Base-by-base conservation (phyloP, 306 rosid genomes). In the Ceratonia siliqua region DNA sequence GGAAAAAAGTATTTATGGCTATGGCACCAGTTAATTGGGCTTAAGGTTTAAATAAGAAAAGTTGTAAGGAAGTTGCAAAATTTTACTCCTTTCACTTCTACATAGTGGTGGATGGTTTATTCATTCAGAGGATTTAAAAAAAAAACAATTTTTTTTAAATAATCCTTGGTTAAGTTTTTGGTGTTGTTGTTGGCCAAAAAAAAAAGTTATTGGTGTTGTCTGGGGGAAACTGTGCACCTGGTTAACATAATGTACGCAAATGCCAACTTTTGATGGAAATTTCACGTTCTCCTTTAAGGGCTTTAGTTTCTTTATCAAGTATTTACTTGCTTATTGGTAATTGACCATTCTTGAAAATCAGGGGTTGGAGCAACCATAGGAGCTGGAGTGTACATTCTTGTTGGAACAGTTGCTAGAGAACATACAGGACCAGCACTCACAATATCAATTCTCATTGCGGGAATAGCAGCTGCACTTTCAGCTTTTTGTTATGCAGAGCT, bases 311-410 rank as follows among this genome's bases (percentile, higher is more conserved):
- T 17, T 49, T 71, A 22, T 55, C 8, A 38, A 53, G 49, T 35
- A 46, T 28, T 32, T 66, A 20, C 41, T 15, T 42, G 43, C 43
- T 28, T 5, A 7, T 57, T 35, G 62, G 9, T 74, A 33, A 64
- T 21, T 74, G 55, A 62, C 17, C 25, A 38, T 76, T 73, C 54
- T 77, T 81, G 68, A 73, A 70, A 69, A 62, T 72, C 78, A 91
- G 98, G 98, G 57, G 96, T 87, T 79, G 98, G 98, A 56, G 84
- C 97, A 25, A 91, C 98, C 39, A 88, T 94, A 21, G 98, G 98
- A 80, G 98, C 98, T 62, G 98, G 98, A 76, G 98, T 94, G 20
- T 94, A 94, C 82, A 94, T 94, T 86, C 98, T 94, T 27, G 89
- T 94, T 61, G 98, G 98, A 83, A 94, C 96, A 25, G 97, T 94